Base-by-base conservation (phyloP, 805 yeast species). In the Scheffersomyces lignosus region DNA sequence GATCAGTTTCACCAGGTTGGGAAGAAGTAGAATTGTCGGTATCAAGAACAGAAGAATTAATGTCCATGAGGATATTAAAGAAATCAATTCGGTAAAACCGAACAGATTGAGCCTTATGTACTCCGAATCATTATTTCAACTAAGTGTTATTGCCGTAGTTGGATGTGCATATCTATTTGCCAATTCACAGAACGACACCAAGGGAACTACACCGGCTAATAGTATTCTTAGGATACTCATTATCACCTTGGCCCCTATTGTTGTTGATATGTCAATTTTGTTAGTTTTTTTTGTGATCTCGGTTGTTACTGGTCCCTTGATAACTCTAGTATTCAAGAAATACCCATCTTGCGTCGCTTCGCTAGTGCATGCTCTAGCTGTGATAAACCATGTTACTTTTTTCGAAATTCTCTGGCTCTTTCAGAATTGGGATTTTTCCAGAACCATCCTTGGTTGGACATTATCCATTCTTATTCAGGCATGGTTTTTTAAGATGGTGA, bases 391-490 rank as follows among this genome's bases (percentile, higher is more conserved):
- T 47, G 39, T 81, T 4, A 29, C 74, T 1, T 68, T 74, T 39
- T 81, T 83, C 62, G 86, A 81, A 49, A 48, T 82, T 9, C 63
- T 87, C 44, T 80, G 87, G 77, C 62, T 81, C 18, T 61, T 80
- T 28, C 91, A 88, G 52, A 77, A 80, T 15, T 83, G 86, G 79
- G 72, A 76, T 50, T 67, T 83, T 38, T 64, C 82, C 0, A 65
- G 75, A 34, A 71, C 89, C 0, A 49, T 86, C 16, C 60, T 83
- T 4, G 86, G 91, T 3, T 55, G 81, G n/a, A 70, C 81, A 22
- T 67, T 81, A 5, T 59, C 78, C 2, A 60, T 74, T n/a, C 56
- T 73, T 35, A 47, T 83, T 5, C 90, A 87, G 43, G 66, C 74
- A 15, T 57, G 79, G 36, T n/a, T 84, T 4, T 76, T 83, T 52